A percentile compares a stretch with the other conserved stretches of the same genome.
phyloP scores from a whole-genome alignment of 2,329 filamentous ascomycete genomes.

The Fusarium cyanostomum region DNA sequence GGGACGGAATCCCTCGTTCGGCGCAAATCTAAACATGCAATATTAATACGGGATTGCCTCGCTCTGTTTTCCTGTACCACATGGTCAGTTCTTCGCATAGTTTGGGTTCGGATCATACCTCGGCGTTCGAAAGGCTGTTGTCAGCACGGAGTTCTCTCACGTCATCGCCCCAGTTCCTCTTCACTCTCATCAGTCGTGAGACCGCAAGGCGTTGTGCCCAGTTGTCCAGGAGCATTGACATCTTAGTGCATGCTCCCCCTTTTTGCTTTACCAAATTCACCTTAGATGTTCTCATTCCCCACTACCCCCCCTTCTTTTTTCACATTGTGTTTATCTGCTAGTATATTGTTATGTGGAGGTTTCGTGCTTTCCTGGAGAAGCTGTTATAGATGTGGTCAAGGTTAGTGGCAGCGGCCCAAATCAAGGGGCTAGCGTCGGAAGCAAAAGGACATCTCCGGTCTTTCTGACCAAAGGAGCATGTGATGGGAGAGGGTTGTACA shows the following conservation, averaged over 20 bases:
- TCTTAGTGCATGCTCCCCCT: not conserved
- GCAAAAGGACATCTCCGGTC: slow-evolving; percentile 18
- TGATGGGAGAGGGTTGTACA: slow-evolving; percentile 7
- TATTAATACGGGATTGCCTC: not conserved
- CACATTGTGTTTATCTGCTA: slow-evolving; percentile 3
- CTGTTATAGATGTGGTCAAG: slow-evolving; percentile 20
- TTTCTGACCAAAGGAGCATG: slow-evolving; percentile 6
- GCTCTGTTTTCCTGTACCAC: slow-evolving; percentile 8
- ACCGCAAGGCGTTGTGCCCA: not conserved
- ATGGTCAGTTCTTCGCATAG: slow-evolving; percentile 26
- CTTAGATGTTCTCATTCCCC: not conserved
- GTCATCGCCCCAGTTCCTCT: not conserved
- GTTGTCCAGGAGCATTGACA: not conserved
- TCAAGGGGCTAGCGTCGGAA: not conserved
- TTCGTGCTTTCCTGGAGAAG: not conserved
- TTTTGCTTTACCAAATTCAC: not conserved
- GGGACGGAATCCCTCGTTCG: slow-evolving; percentile 57
- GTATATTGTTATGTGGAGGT: slow-evolving; percentile 1
- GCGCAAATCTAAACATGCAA: slow-evolving; percentile 44
- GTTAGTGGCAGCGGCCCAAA: not conserved
- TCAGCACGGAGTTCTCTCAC: slow-evolving; percentile 22
- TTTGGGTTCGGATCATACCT: slow-evolving; percentile 32
- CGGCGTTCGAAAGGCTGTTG: slow-evolving; percentile 35
- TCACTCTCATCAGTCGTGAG: slow-evolving; percentile 1
- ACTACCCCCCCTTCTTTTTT: not conserved